Evolutionary conservation across 768 basidiomycete genomes (phyloP), one percentile per base, ranked within the genome.

Genomic region (Termitomyces eurrhizus): DNA sequence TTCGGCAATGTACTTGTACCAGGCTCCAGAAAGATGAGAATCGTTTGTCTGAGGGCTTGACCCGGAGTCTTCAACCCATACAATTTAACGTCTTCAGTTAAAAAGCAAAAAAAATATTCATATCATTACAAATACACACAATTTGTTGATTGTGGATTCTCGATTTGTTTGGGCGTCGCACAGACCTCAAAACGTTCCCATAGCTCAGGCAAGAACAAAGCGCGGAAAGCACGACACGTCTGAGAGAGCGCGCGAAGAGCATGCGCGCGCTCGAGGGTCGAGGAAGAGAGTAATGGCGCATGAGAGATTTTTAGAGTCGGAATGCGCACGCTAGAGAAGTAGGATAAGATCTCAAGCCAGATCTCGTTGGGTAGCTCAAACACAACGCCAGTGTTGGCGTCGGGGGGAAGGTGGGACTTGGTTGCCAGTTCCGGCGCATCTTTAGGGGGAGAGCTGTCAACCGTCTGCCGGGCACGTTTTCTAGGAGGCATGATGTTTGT

Each of bases 181-280:
- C 73, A 75, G 0, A 68, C 70, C 46, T 75, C 70, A 32, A 76
- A 62, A 11, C 69, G 61, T 51, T 73, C 67, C 73, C 72, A 77
- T 0, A 71, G 53, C 49, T 72, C 55, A 2, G 70, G 70, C 3
- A 73, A 63, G 49, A 75, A 75, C 0, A 70, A 52, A 2, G 55
- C 42, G 11, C 75, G 66, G 49, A 73, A 70, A 0, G 62, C 50
- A 24, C 58, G 63, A 57, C 73, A 74, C 0, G 74, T 74, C 57
- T 76, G 76, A 0, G 76, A 76, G 7, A 76, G 68, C 6, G 72
- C 68, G 2, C 74, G 68, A 14, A 76, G 65, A 12, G 61, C 63
- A 35, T 73, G 67, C n/a, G 67, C 65, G 29, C 73, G 71, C 35
- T 66, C 68, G 32, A 69, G 66, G 59, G 69, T 67, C 2, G 54